phyloP scores from a whole-genome alignment of 129 eudicot species.

The Helianthus annuus region HanXRQr2.0-SUNRISE NC_035449.2:21884441-21884940 shows the following conservation, averaged over 20 bases:
- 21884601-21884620: constrained; percentile 4
- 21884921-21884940: constrained; percentile 42
- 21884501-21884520: constrained; percentile 77
- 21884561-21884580: constrained; percentile 97
- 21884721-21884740: too few species aligned
- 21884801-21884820: too few species aligned
- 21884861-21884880: constrained; percentile 45
- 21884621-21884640: too few species aligned
- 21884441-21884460: constrained; percentile 65
- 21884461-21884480: constrained; percentile 34
- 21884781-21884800: too few species aligned
- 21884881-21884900: constrained; percentile 77
- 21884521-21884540: constrained; percentile 84
- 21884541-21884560: constrained; percentile 95
- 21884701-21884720: too few species aligned
- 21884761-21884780: too few species aligned
- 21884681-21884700: too few species aligned
- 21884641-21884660: too few species aligned
- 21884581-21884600: constrained; percentile 97
- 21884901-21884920: constrained; percentile 85
- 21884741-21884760: too few species aligned
- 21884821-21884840: too few species aligned
- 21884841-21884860: too few species aligned
- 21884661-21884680: too few species aligned
- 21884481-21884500: constrained; percentile 34